Evolutionary conservation across 2,329 filamentous ascomycete genomes (phyloP).

Genomic region (Rhynchosporium agropyri): DNA sequence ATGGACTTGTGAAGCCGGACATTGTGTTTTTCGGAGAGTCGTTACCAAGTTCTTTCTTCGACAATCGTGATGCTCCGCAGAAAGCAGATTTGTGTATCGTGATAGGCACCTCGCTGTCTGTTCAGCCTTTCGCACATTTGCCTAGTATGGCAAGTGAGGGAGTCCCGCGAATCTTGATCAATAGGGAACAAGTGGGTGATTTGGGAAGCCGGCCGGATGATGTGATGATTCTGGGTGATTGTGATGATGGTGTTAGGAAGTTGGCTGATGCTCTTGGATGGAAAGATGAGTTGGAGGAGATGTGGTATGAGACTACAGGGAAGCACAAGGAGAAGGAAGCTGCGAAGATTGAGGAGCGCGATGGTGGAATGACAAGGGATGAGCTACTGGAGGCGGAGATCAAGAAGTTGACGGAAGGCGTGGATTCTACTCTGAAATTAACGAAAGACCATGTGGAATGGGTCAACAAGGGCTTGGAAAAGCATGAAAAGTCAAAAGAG

Average conservation of each 20-base stretch:
- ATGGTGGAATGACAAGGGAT: constrained; percentile 47
- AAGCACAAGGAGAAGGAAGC: constrained; percentile 53
- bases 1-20: constrained; percentile 77
- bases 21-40: constrained; percentile 83
- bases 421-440: constrained; percentile 42
- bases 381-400: constrained; percentile 49
- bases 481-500: constrained; percentile 15
- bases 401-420: constrained; percentile 43
- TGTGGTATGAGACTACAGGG: constrained; percentile 71
- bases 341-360: constrained; percentile 23
- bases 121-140: constrained; percentile 86
- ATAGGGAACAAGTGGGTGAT: constrained; percentile 79
- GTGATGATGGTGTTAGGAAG: constrained; percentile 77
- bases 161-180: constrained; percentile 81
- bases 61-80: constrained; percentile 55
- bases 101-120: constrained; percentile 84
- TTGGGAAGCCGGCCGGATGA: constrained; percentile 80
- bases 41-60: constrained; percentile 67
- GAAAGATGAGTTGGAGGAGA: constrained; percentile 75
- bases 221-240: constrained; percentile 79
- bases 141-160: constrained; percentile 64
- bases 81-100: constrained; percentile 79
- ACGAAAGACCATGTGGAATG: constrained; percentile 39
- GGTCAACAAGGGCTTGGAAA: constrained; percentile 35
- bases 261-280: constrained; percentile 83